Base-by-base conservation (phyloP, 2,329 filamentous ascomycete genomes). In the Mycogone perniciosa region DNA sequence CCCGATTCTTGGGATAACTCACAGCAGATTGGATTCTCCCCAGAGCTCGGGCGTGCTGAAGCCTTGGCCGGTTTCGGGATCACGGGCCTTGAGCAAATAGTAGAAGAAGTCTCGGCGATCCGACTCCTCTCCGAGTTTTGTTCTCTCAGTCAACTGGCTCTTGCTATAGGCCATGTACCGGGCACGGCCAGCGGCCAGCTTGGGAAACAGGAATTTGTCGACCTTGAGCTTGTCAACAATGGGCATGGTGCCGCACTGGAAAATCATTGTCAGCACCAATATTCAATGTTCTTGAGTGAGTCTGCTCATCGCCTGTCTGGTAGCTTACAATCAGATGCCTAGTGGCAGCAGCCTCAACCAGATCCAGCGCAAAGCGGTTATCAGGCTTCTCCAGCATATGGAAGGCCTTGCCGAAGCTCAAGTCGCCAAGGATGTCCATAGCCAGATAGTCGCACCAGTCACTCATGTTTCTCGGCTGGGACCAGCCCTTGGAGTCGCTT, bases 31-130 rank as follows among this genome's bases (percentile, higher is more conserved):
- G 7, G 83, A 84, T 63, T 88, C 84, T 45, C 77, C 81, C 82
- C 84, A 86, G 27, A 88, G 77, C 61, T 88, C 85, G 0, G 79
- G 76, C 2, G 75, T 83, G 38, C 74, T 77, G 61, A 88, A 84
- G 1, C 82, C 82, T 51, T 79, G 74, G 47, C 84, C 84, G 0
- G 84, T 87, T 62, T 88, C 84, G 9, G 84, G 84, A 57, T 89
- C 85, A 37, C 79, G 79, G 6, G 85, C 85, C 61, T 83, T 84
- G 53, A 89, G 76, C 8, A 89, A 76, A 64, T 88, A 83, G 67
- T 87, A 84, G 70, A 89, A 88, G 71, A 89, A 88, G 63, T 89
- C 86, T 51, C 84, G 81, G 33, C 85, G 83, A 59, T 81, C 82
- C 44, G 77, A 82, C 56, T 79, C 81, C 56, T 82, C 81, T 30